Evolutionary conservation across 768 basidiomycete genomes (phyloP), one percentile per base, ranked within the genome.

Genomic region (Suillus discolor): DNA sequence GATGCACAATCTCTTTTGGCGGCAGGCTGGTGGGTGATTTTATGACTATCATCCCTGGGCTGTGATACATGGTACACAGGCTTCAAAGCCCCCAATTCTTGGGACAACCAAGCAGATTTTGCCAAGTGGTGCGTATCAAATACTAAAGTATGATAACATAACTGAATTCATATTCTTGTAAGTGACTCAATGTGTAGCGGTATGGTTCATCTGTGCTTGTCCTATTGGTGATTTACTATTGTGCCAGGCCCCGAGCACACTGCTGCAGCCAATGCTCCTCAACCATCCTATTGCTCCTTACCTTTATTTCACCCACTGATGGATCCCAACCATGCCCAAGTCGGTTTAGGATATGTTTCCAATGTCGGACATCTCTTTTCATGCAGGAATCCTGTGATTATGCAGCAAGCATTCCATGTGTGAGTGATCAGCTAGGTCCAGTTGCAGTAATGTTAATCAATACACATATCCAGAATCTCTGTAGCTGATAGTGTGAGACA

Each of bases 21-120:
- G 80, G 65, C 80, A 87, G n/a, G 80, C 81, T 66, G 88, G 87
- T 87, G 63, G 38, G 78, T 70, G 25, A 12, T 28, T 39, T 4
- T 2, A 6, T 25, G 39, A 9, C 11, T 7, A 16, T 38, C n/a
- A 0, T 28, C 3, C n/a, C 16, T 38, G 38, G 38, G 2, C 47
- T 23, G 28, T 28, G 28, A 28, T 15, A 44, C 34, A 13, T 62
- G 16, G 68, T 62, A 15, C 51, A 13, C 57, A 87, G 87, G 84
- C 12, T 89, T 88, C 77, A 86, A 83, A 78, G 87, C 89, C 70
- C 87, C 87, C 0, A 89, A 89, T 65, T 82, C 86, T 25, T 79
- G 79, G n/a, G 85, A 87, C 45, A 85, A 88, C 57, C 84, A 84
- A 68, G 61, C 77, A 1, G 80, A 82, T 55, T 89, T 88, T 70